phyloP scores from a whole-genome alignment of 768 basidiomycete species.

The Russula sp. region DNA sequence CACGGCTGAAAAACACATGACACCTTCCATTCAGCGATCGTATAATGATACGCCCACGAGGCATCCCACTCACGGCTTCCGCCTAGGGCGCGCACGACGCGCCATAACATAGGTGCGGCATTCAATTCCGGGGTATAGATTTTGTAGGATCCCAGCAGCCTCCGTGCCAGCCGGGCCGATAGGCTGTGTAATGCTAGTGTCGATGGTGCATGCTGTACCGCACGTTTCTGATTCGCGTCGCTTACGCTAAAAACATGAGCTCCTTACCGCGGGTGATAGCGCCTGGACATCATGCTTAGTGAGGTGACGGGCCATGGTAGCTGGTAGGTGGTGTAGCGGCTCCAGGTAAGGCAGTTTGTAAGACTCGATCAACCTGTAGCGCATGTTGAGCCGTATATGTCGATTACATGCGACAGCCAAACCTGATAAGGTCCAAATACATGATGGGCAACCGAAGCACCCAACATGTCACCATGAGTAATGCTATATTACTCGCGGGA shows the following conservation, averaged over 20 bases:
- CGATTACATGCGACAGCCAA: background rate
- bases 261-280: constrained; percentile 62
- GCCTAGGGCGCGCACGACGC: constrained; percentile 55
- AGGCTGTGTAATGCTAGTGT: constrained; percentile 50
- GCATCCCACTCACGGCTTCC: constrained; percentile 56
- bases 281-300: constrained; percentile 61
- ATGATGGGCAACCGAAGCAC: constrained; percentile 68
- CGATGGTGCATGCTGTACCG: constrained; percentile 50
- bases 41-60: constrained; percentile 19
- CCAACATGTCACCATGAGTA: constrained; percentile 75
- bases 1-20: constrained; percentile 38
- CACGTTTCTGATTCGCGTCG: background rate
- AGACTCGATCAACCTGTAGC: constrained; percentile 57
- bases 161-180: constrained; percentile 54
- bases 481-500: constrained; percentile 49
- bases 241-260: constrained; percentile 3
- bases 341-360: constrained; percentile 81
- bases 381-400: background rate
- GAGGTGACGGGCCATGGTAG: constrained; percentile 56
- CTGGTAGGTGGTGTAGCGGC: constrained; percentile 53
- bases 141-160: constrained; percentile 44
- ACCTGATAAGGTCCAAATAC: constrained; percentile 71
- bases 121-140: constrained; percentile 70
- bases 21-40: constrained; percentile 15
- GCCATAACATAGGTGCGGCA: constrained; percentile 71